Conservation (phyloP, 495 filamentous ascomycete genomes). For the Penicillium daleae region DNA sequence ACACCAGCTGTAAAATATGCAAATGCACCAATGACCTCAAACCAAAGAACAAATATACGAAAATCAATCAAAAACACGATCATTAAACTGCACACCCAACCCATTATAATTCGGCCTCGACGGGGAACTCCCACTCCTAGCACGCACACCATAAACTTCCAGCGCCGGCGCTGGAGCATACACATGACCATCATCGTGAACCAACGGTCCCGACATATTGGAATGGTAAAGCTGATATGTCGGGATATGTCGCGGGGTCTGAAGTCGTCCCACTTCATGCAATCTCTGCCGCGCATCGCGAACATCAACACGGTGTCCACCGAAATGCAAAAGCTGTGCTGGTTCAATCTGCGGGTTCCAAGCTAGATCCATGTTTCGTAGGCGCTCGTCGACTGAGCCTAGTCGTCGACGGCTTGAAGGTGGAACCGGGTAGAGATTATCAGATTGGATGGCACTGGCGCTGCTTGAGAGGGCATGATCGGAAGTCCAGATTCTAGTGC, state of each 20-base stretch:
- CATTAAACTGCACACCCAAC: slow-evolving; percentile 28
- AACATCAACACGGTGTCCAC: slow-evolving; percentile 39
- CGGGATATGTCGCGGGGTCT: slow-evolving; percentile 23
- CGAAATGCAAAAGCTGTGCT: slow-evolving; percentile 30
- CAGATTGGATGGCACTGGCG: slow-evolving; percentile 30
- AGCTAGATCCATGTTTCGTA: slow-evolving; percentile 20
- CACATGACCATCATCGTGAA: slow-evolving; percentile 28
- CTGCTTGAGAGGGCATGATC: slow-evolving; percentile 18
- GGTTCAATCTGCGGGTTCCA: slow-evolving; percentile 26
- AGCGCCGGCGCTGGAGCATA: slow-evolving; percentile 27
- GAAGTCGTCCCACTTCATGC: slow-evolving; percentile 23
- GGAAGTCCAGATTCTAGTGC: slow-evolving; percentile 28
- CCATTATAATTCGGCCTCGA: slow-evolving; percentile 32
- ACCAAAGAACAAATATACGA: neutral
- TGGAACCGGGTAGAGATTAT: slow-evolving; percentile 24
- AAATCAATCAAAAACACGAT: slow-evolving; percentile 1
- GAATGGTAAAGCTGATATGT: slow-evolving; percentile 38
- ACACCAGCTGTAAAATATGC: neutral
- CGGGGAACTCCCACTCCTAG: slow-evolving; percentile 62
- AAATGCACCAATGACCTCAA: neutral
- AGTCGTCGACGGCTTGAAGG: slow-evolving; percentile 13
- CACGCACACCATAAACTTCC: slow-evolving; percentile 27
- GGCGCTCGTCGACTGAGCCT: slow-evolving; percentile 29
- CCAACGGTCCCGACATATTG: slow-evolving; percentile 40
- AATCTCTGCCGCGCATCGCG: slow-evolving; percentile 34